Evolutionary conservation across 2,329 filamentous ascomycete species (phyloP), one percentile per base, ranked within the genome.

Genomic region (Kalmusia sp.): DNA sequence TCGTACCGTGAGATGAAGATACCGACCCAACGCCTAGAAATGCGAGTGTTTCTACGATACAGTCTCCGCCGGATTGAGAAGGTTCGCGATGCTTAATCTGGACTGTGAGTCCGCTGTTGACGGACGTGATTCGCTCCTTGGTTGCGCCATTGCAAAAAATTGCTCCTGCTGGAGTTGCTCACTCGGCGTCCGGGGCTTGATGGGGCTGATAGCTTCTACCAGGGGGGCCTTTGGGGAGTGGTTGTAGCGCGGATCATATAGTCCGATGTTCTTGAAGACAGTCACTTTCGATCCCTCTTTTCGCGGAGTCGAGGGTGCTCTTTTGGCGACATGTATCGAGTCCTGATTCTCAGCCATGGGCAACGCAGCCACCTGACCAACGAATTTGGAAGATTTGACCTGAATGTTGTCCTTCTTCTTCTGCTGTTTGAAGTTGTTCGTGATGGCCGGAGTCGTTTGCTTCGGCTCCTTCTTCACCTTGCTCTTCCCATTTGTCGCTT

Each of bases 191-290:
- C 65, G 64, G n/a, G 57, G 49, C 49, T 68, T 70, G 31, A 58
- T 51, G 2, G 68, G 68, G 17, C 69, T 72, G 27, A 72, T 67
- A 15, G 56, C 49, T 39, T 72, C 69, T 4, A 71, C 34, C n/a
- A 55, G 49, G 34, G 70, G 70, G 3, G 67, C 63, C 22, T 62
- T 54, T 7, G 66, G 66, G 2, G 63, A 64, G 12, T 65, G 60
- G 28, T 75, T 74, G 61, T 69, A 69, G 22, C 70, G 68, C n/a
- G 55, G 51, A 31, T 71, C 68, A 6, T 61, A 61, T 12, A 60
- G 65, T 33, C 54, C 54, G 63, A 74, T 69, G 15, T 62, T 54
- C 8, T 68, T 72, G 39, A 70, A 57, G 21, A 52, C 61, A 17
- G 67, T 72, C 27, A 69, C n/a, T 44, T 52, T 52, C 12, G 43